Evolutionary conservation across 2,329 filamentous ascomycete genomes (phyloP), one percentile per base, ranked within the genome.

Genomic region (Elsinoe necatrix): DNA sequence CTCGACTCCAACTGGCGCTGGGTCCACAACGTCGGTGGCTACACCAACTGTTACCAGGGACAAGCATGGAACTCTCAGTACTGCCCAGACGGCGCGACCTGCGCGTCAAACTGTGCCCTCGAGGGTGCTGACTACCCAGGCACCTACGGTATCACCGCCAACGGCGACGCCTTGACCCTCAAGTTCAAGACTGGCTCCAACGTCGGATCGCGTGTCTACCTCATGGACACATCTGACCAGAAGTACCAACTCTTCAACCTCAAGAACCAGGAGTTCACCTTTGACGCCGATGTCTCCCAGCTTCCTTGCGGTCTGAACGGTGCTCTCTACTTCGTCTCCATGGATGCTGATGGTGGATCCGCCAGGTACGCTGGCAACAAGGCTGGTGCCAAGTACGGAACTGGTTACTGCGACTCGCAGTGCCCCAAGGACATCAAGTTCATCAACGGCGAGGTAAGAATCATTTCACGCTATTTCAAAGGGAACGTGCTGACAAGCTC

Each of bases 271-370:
- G 85, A 88, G 69, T 83, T 88, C 71, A 84, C 82, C 56, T 86
- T 88, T 60, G 84, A 87, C 56, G 84, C 87, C 23, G 85, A 88
- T 66, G 80, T 86, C 43, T 86, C 83, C 39, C 77, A 79, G 63
- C 73, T 86, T 18, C 79, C 80, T 59, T 89, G 85, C 65, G 85
- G 85, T 59, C 72, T 88, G 58, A 88, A 89, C 70, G 85, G 84
- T 56, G 85, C 85, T 45, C 72, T 88, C 47, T 87, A 88, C 72
- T 76, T 86, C 41, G 74, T 80, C 14, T 72, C 78, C 64, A 86
- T 86, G 82, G 75, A 80, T 9, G 71, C 74, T 5, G 80, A 84
- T 63, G 85, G 85, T 62, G 84, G 82, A 29, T 65, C 66, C n/a
- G 69, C 66, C 16, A 47, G 41, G 51, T 56, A 59, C 55, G 18